These are phyloP conservation scores for Posidonia oceanica DNA, from an alignment of 116 monocot genomes.

Conservation along the genomic window DNA sequence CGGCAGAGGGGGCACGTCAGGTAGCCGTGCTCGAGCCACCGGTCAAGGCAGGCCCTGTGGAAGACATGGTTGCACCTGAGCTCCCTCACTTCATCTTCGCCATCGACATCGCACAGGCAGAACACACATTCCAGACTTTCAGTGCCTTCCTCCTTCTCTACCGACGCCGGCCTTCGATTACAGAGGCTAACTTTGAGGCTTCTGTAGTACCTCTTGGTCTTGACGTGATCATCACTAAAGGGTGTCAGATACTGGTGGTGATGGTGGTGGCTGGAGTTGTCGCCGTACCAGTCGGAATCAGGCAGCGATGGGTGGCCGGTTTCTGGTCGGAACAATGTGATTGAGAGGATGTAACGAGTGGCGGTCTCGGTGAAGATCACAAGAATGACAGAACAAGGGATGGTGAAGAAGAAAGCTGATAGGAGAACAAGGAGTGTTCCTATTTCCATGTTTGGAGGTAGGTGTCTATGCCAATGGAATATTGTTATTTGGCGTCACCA, in stretches of 20 bases:
- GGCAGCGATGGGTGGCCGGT: neutral
- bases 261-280: neutral
- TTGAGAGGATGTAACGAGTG: no score
- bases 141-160: neutral
- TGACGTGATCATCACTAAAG: neutral
- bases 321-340: no score
- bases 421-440: no score
- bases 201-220: neutral
- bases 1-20: slow-evolving; percentile 22
- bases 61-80: slow-evolving; percentile 23
- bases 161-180: neutral
- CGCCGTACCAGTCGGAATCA: neutral
- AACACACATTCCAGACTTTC: slow-evolving; percentile 9
- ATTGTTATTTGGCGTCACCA: no score
- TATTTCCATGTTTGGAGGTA: no score
- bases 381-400: no score
- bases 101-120: slow-evolving; percentile 18
- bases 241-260: neutral
- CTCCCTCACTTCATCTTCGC: slow-evolving; percentile 24
- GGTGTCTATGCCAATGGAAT: no score
- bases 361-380: no score
- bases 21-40: slow-evolving; percentile 8
- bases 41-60: slow-evolving; percentile 23
- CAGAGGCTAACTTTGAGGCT: neutral
- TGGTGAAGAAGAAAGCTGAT: no score